These are phyloP conservation scores for Phycomyces blakesleeanus DNA, from an alignment of 192 early-diverging fungal genomes.

Conservation along the genomic window DNA sequence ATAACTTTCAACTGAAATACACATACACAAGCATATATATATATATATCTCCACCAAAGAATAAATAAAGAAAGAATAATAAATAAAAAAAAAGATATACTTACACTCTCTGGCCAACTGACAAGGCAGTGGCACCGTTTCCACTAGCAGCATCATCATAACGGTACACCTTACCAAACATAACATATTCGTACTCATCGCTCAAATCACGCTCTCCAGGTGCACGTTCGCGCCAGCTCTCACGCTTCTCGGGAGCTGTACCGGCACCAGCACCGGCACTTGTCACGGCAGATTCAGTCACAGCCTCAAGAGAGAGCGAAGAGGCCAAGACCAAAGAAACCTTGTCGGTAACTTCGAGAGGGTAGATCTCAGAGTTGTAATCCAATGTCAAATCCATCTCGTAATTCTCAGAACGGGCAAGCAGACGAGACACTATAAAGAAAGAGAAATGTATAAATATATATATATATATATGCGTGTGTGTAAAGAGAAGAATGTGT, in stretches of 20 bases:
- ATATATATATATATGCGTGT: no score
- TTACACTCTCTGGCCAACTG: slow-evolving; percentile 56
- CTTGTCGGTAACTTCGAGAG: slow-evolving; percentile 79
- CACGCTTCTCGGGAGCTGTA: slow-evolving; percentile 44
- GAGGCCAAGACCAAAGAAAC: slow-evolving; percentile 79
- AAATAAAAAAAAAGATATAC: no score
- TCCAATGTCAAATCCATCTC: slow-evolving; percentile 92
- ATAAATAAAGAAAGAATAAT: no score
- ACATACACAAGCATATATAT: no score
- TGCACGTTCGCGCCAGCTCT: slow-evolving; percentile 67
- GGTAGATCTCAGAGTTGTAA: slow-evolving; percentile 94
- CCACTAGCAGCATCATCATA: slow-evolving; percentile 79
- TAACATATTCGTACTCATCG: slow-evolving; percentile 98
- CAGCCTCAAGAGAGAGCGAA: slow-evolving; percentile 62
- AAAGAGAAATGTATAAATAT: no score
- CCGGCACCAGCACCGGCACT: slow-evolving; percentile 41
- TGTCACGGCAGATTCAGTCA: neutral
- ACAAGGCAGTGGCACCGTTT: slow-evolving; percentile 37
- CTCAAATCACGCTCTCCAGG: slow-evolving; percentile 71
- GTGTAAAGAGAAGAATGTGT: no score
- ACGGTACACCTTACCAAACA: slow-evolving; percentile 96
- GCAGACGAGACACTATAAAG: slow-evolving; percentile 77
- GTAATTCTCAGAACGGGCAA: slow-evolving; percentile 75
- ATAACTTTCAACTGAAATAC: no score
- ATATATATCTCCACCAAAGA: no score